Conservation (phyloP, 179 eudicot species). For the Spinacia oleracea region DNA sequence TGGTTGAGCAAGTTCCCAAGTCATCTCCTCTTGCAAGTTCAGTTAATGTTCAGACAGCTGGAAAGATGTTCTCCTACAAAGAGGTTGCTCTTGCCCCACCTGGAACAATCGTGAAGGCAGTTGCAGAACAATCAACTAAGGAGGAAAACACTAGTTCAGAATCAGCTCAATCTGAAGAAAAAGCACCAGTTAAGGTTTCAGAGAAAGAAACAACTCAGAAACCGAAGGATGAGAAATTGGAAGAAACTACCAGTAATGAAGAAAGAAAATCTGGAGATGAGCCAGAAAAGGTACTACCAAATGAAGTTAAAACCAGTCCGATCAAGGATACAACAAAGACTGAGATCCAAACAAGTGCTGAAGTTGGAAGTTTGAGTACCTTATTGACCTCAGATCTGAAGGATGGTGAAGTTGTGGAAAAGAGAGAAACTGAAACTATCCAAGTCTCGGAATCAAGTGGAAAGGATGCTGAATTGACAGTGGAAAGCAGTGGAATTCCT, state of each 20-base stretch:
- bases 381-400: constrained; percentile 22
- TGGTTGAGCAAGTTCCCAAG: constrained; percentile 47
- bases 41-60: constrained; percentile 49
- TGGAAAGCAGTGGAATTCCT: constrained; percentile 27
- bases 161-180: constrained; percentile 35
- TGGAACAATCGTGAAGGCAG: constrained; percentile 84
- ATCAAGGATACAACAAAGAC: constrained; percentile 15
- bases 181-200: constrained; percentile 15
- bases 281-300: constrained; percentile 26
- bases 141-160: constrained; percentile 34
- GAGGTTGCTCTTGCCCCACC: constrained; percentile 97
- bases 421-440: constrained; percentile 20
- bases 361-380: constrained; percentile 7
- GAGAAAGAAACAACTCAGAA: constrained; percentile 34
- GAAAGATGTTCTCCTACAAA: constrained; percentile 88
- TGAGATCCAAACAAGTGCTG: constrained; percentile 19
- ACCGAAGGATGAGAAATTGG: constrained; percentile 38
- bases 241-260: constrained; percentile 29
- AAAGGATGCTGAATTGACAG: constrained; percentile 18
- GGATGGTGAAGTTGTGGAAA: constrained; percentile 10
- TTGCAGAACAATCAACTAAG: constrained; percentile 54
- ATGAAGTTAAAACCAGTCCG: constrained; percentile 12
- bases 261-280: constrained; percentile 25
- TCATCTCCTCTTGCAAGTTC: constrained; percentile 47
- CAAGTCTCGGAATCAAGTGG: constrained; percentile 20